Evolutionary conservation across 768 basidiomycete species (phyloP).

Genomic region (Lactifluus echinatus): DNA sequence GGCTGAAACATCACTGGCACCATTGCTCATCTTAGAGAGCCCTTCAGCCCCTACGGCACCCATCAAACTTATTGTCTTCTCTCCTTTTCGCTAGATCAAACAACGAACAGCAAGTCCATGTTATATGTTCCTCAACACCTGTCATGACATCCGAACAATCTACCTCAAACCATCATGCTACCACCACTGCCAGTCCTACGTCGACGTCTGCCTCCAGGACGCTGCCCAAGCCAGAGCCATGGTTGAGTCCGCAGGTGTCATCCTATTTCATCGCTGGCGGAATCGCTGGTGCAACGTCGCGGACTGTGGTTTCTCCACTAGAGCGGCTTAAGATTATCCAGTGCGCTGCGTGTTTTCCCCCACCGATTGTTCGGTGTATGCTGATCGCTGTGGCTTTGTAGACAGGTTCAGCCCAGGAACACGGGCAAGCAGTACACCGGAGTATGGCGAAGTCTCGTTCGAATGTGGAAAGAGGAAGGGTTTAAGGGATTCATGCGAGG

Average conservation of each 20-base stretch:
- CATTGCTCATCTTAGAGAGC: conserved; percentile 1
- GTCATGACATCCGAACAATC: conserved; percentile 15
- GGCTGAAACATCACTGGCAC: neutral
- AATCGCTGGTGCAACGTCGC: conserved; percentile 55
- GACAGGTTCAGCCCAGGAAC: conserved; percentile 80
- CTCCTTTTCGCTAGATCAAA: neutral
- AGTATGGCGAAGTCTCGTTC: conserved; percentile 71
- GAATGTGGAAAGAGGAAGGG: conserved; percentile 94
- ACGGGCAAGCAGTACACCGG: conserved; percentile 67
- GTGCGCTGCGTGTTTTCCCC: conserved; percentile 36
- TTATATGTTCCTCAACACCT: neutral
- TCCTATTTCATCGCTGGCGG: conserved; percentile 51
- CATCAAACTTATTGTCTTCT: neutral
- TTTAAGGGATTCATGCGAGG: conserved; percentile 91
- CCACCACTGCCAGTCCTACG: neutral
- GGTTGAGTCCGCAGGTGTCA: conserved; percentile 30
- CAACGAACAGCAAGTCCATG: conserved; percentile 14
- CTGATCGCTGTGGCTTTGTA: conserved; percentile 27
- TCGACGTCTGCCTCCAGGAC: neutral
- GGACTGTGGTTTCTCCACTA: conserved; percentile 88
- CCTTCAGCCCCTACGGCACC: conserved; percentile 5
- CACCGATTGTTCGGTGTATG: neutral
- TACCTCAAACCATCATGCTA: neutral
- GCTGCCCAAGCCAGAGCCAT: conserved; percentile 13
- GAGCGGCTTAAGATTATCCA: conserved; percentile 96